Percentiles rank a stretch among this genome's conserved stretches.
phyloP scores from a whole-genome alignment of 768 basidiomycete species.

The Trametopsis cervina region DNA sequence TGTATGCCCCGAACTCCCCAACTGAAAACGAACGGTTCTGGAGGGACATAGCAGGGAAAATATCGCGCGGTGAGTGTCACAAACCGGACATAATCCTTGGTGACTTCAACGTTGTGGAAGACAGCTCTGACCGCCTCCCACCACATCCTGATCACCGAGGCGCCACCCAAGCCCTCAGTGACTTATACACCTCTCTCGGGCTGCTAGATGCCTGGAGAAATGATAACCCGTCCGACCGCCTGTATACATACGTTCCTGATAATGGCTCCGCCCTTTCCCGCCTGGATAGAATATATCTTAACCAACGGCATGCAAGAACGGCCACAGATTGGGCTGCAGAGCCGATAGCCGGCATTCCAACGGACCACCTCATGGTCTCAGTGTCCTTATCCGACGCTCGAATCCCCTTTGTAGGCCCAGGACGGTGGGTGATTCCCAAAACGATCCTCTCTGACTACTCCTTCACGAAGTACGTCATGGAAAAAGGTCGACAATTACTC shows the following conservation, averaged over 20 bases:
- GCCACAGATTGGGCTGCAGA: neutral
- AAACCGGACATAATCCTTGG: conserved; percentile 13
- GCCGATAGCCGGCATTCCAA: neutral
- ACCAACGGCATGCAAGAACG: neutral
- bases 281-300: neutral
- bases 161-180: conserved; percentile 1
- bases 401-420: neutral
- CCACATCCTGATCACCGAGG: neutral
- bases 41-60: neutral
- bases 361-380: neutral
- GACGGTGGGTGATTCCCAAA: neutral
- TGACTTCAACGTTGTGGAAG: conserved; percentile 18
- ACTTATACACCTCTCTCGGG: neutral
- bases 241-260: conserved; percentile 4
- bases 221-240: neutral
- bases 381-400: neutral
- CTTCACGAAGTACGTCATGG: neutral
- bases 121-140: conserved; percentile 14
- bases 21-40: conserved; percentile 15
- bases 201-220: conserved; percentile 16
- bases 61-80: neutral
- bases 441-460: neutral
- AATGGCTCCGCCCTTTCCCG: neutral
- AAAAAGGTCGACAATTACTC: neutral
- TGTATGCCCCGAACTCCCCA: conserved; percentile 15